phyloP scores from a whole-genome alignment of 1,139 yeast genomes.

The Scheffersomyces parashehatae region DNA sequence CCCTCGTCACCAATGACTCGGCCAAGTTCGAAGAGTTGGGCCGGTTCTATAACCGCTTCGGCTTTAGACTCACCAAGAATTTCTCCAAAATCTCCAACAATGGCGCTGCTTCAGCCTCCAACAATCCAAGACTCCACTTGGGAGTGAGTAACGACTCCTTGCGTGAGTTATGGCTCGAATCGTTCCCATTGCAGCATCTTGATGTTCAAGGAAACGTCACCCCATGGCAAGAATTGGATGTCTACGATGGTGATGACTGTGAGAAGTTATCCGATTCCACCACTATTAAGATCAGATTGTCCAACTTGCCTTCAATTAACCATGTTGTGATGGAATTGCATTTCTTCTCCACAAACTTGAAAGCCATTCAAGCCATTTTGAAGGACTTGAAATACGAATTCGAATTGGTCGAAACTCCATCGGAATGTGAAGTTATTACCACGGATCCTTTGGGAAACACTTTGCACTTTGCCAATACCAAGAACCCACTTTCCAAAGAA shows the following conservation, averaged over 20 bases:
- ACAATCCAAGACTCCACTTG: constrained; percentile 29
- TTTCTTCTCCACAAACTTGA: constrained; percentile 54
- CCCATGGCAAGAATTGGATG: constrained; percentile 59
- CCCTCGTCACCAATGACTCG: constrained; percentile 57
- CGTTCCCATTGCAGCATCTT: constrained; percentile 58
- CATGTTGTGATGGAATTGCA: constrained; percentile 38
- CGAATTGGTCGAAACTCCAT: constrained; percentile 12
- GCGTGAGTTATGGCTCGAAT: constrained; percentile 70
- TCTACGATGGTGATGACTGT: constrained; percentile 53
- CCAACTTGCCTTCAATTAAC: constrained; percentile 32
- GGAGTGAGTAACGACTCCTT: constrained; percentile 68
- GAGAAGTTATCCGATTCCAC: constrained; percentile 31
- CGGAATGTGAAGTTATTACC: constrained; percentile 25
- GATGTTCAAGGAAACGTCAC: constrained; percentile 47
- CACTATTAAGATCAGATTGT: constrained; percentile 58
- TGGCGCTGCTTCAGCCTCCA: constrained; percentile 34
- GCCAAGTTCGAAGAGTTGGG: constrained; percentile 47
- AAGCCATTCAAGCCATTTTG: constrained; percentile 36
- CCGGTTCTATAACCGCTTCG: constrained; percentile 55
- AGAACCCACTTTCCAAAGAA: constrained; percentile 27
- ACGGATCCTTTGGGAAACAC: constrained; percentile 61
- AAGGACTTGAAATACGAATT: constrained; percentile 20
- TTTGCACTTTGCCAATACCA: constrained; percentile 44
- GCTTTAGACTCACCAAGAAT: constrained; percentile 58
- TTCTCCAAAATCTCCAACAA: constrained; percentile 50